These are phyloP conservation scores for Epichloe baconii DNA, from an alignment of 2,329 filamentous ascomycete genomes.

Conservation along the genomic window DNA sequence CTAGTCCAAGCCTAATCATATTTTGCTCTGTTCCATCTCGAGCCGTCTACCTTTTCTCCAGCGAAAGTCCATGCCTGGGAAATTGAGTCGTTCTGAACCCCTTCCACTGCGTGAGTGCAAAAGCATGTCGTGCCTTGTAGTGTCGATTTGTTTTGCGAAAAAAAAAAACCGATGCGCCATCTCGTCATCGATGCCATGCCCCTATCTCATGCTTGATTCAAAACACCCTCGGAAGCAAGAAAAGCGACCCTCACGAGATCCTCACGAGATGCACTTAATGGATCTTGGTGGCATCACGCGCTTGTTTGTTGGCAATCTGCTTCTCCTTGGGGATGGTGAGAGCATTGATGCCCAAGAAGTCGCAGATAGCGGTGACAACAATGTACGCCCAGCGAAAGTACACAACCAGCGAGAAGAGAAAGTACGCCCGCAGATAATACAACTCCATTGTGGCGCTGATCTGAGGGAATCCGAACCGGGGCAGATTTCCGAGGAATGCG, in stretches of 20 bases:
- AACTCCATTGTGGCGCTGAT: conserved; percentile 57
- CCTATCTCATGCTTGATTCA: too few relatives aligned
- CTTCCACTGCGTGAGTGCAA: too few relatives aligned
- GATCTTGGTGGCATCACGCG: conserved; percentile 24
- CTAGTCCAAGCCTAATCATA: background rate
- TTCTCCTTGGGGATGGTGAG: conserved; percentile 65
- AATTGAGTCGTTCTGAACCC: too few relatives aligned
- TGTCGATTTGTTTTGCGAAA: too few relatives aligned
- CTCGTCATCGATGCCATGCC: too few relatives aligned
- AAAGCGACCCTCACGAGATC: background rate
- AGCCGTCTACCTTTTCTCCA: background rate
- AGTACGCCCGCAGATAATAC: conserved; percentile 72
- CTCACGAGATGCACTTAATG: conserved; percentile 12
- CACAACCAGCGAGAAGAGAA: conserved; percentile 68
- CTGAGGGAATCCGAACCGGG: conserved; percentile 56
- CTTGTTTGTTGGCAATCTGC: conserved; percentile 39
- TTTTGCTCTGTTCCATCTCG: background rate
- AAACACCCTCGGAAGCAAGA: background rate
- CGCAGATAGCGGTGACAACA: conserved; percentile 83
- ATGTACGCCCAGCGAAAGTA: conserved; percentile 91
- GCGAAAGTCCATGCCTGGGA: too few relatives aligned
- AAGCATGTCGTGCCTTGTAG: too few relatives aligned
- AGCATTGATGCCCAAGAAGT: conserved; percentile 86
- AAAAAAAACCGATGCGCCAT: too few relatives aligned
- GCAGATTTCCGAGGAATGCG: conserved; percentile 70